phyloP scores from a whole-genome alignment of 768 basidiomycete species.

The Sporobolomyces pararoseus region DNA sequence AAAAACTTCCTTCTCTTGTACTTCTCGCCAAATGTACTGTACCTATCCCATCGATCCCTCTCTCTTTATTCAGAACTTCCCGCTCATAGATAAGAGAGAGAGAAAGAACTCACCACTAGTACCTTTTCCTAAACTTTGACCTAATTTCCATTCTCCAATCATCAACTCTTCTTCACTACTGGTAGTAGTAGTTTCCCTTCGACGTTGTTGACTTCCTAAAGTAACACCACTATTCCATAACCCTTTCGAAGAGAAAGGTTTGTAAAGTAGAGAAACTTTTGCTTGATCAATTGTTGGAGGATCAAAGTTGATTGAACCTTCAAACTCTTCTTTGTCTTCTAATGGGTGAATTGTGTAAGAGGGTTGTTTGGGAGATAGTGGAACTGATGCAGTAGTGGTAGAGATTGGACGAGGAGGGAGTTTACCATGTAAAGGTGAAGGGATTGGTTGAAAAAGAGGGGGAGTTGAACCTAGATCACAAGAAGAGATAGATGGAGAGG shows the following conservation, averaged over 20 bases:
- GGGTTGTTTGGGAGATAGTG: not conserved
- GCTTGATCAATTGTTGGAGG: too few species aligned
- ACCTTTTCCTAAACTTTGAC: conserved; percentile 21
- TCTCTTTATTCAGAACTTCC: not conserved
- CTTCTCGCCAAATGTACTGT: conserved; percentile 86
- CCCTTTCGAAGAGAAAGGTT: too few species aligned
- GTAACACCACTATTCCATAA: too few species aligned
- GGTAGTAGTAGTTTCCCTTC: too few species aligned
- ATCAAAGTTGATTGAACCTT: conserved; percentile 13
- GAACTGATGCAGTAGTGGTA: not conserved
- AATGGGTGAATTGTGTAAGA: too few species aligned
- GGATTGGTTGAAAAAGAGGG: not conserved
- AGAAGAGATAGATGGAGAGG: too few species aligned
- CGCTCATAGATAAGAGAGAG: not conserved
- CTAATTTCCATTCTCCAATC: conserved; percentile 33
- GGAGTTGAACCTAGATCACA: too few species aligned
- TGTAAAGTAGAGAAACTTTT: too few species aligned
- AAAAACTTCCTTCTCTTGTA: conserved; percentile 78
- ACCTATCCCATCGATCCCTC: conserved; percentile 54
- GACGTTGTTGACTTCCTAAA: too few species aligned
- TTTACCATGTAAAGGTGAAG: conserved; percentile 4
- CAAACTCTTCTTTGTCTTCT: too few species aligned
- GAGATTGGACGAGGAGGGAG: not conserved
- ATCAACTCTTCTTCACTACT: conserved; percentile 4
- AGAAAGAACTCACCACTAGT: conserved; percentile 23